Evolutionary conservation across 495 filamentous ascomycete genomes (phyloP), one percentile per base, ranked within the genome.

Genomic region (Polyplosphaeria fusca): DNA sequence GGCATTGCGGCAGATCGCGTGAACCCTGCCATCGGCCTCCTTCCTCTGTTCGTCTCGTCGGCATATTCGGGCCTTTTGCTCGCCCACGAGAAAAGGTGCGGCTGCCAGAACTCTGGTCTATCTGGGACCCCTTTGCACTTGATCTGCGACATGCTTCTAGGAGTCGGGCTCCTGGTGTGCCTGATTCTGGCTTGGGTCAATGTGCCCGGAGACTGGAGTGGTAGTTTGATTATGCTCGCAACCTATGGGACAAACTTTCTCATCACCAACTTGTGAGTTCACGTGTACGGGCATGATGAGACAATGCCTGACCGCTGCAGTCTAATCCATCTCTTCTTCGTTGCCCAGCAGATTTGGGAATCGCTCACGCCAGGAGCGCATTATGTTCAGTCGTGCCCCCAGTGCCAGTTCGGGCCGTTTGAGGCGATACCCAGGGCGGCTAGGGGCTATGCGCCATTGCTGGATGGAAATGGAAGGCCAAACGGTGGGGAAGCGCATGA

Each of bases 171-270:
- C 4, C 16, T 58, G 3, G 42, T 58, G 1, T 47, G 26, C n/a
- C 40, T 63, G 25, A 58, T 63, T 23, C n/a, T 49, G 43, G 39
- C 47, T 1, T 63, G 60, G 60, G 30, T 41, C 5, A 38, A 28
- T 23, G 14, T 53, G 40, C 42, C 47, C 19, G 3, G n/a, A 7
- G 1, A n/a, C 1, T 44, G 47, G 25, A 19, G 18, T 16, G 30
- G 38, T 13, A 23, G 28, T 20, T 26, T 30, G 25, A 28, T 63
- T 24, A 63, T 63, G 54, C 24, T 63, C 4, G 60, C 40, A 32
- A 63, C 60, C 5, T 63, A 63, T 44, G 39, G 53, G 5, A 53
- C 53, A 1, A 48, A 48, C 30, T 63, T 63, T 30, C 11, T 58
- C 5, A 32, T 53, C 3, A 39, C 24, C 12, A 58, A 63, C 28